Evolutionary conservation across 768 basidiomycete genomes (phyloP), one percentile per base, ranked within the genome.

Genomic region (Tylopilus sp.): DNA sequence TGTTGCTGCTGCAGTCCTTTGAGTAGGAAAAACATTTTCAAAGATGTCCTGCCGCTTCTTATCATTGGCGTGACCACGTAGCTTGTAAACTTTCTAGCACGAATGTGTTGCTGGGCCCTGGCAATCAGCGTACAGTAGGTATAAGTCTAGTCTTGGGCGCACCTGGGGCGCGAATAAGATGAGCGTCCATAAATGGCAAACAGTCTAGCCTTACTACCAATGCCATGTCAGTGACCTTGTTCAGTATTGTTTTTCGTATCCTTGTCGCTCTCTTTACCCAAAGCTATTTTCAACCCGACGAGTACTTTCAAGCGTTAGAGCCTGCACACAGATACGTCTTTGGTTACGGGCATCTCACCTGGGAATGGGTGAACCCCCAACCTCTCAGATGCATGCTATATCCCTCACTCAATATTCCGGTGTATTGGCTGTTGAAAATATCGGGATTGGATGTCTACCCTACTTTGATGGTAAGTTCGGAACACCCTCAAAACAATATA

Each of bases 271-370:
- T 95, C 28, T 70, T 73, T 36, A 94, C 91, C 0, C 77, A 79
- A 48, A 91, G 94, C 4, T 89, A 88, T 72, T 98, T 98, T 67
- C 95, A 98, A 67, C 94, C 97, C 9, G 97, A 99, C 69, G 97
- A 98, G 69, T 95, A 89, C 69, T 98, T 88, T 61, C 97, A 99
- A 65, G 81, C 93, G 6, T 78, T 98, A 40, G 97, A 99, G 65
- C 88, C 91, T 41, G 97, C 97, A 0, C 89, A 98, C 67, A 77
- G 77, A 50, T 70, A 85, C 39, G 91, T 97, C 44, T 98, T 91
- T 66, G 93, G 94, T 41, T 92, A 92, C 70, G 95, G 94, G 2
- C 79, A 85, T 58, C 74, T 93, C 38, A 98, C 95, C 21, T 99
- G 97, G 97, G 97, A 99, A 74, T 99, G 97, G 97, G 71, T 79